Evolutionary conservation across 805 yeast species (phyloP).

Genomic region (Grigorovia transvaalensis): DNA sequence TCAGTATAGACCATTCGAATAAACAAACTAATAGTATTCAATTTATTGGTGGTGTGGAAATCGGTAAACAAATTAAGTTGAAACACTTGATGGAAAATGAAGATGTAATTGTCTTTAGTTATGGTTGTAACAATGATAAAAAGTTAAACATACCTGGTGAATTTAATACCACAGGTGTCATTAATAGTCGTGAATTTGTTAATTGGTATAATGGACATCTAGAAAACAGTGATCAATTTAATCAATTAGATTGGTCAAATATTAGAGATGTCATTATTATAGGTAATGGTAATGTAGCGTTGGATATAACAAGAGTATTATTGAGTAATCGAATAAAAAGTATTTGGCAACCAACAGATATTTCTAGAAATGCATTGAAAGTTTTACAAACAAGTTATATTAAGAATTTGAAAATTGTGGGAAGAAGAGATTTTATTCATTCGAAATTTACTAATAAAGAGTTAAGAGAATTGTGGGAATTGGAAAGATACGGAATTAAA

Average conservation of each 20-base stretch:
- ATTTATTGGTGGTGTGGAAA: slow-evolving; percentile 60
- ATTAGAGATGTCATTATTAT: slow-evolving; percentile 63
- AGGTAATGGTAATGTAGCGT: slow-evolving; percentile 96
- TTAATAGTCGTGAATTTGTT: slow-evolving; percentile 77
- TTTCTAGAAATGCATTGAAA: slow-evolving; percentile 48
- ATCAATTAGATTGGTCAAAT: slow-evolving; percentile 48
- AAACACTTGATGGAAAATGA: slow-evolving; percentile 42
- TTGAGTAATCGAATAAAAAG: slow-evolving; percentile 40
- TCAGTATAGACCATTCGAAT: not conserved
- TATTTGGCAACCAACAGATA: slow-evolving; percentile 64
- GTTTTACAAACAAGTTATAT: slow-evolving; percentile 44
- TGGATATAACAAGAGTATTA: slow-evolving; percentile 78
- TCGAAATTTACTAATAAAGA: slow-evolving; percentile 91
- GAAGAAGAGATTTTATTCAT: slow-evolving; percentile 75
- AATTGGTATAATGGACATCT: slow-evolving; percentile 97
- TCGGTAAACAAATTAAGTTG: slow-evolving; percentile 56
- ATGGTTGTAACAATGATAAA: slow-evolving; percentile 65
- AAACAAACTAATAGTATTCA: slow-evolving; percentile 31
- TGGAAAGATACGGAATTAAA: slow-evolving; percentile 41
- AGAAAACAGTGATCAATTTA: slow-evolving; percentile 31
- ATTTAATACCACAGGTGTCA: slow-evolving; percentile 46
- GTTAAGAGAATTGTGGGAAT: slow-evolving; percentile 68
- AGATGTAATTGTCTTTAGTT: slow-evolving; percentile 67
- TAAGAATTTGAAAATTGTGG: slow-evolving; percentile 61
- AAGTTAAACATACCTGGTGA: slow-evolving; percentile 49